Conservation (phyloP, 73 alveolate species). For the Breviolum minutum region DNA sequence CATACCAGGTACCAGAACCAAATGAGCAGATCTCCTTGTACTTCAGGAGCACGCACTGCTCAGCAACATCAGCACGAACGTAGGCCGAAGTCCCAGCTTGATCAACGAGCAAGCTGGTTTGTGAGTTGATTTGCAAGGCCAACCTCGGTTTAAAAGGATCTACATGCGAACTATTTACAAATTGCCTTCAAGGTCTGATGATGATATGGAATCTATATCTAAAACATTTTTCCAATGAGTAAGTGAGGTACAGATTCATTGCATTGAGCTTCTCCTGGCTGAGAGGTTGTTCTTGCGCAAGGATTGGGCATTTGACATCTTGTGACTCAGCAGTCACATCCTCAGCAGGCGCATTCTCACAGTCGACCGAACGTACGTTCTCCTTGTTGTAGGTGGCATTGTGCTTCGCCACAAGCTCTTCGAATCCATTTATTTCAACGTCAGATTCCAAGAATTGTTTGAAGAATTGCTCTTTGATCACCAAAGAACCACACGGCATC, state of each 20-base stretch:
- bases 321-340: not conserved
- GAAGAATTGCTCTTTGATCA: not conserved
- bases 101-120: not conserved
- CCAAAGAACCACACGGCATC: not conserved
- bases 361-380: not conserved
- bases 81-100: not conserved
- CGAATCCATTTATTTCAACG: not conserved
- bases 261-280: not conserved
- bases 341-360: not conserved
- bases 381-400: not conserved
- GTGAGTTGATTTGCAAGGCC: not conserved
- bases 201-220: too few relatives aligned
- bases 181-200: not conserved
- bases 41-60: not conserved
- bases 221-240: too few relatives aligned
- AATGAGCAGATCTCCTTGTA: not conserved
- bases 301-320: too few relatives aligned
- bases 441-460: not conserved
- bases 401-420: not conserved
- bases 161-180: too few relatives aligned
- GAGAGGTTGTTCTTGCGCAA: not conserved
- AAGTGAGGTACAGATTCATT: not conserved
- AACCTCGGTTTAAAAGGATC: too few relatives aligned
- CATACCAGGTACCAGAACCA: constrained; percentile 5
- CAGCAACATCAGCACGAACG: not conserved